Percentiles rank a stretch among this genome's conserved stretches.
phyloP scores from a whole-genome alignment of 108 stramenopile species.

The Cyclotella cryptica region DNA sequence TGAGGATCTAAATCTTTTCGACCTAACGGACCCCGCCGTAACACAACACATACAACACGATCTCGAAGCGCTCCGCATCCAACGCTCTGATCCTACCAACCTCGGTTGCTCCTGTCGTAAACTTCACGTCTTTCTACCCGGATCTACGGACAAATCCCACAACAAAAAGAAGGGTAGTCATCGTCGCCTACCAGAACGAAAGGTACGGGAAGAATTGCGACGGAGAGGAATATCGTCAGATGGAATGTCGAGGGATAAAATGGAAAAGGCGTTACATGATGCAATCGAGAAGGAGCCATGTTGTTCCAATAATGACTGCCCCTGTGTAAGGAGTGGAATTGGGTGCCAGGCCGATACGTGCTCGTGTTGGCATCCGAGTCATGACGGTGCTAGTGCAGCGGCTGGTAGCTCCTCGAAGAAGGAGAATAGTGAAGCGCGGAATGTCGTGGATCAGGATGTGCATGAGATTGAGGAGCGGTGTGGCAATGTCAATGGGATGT shows the following conservation, averaged over 20 bases:
- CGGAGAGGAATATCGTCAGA: slow-evolving; percentile 66
- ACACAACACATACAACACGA: slow-evolving; percentile 78
- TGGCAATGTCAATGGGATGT: slow-evolving; percentile 79
- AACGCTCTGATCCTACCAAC: slow-evolving; percentile 58
- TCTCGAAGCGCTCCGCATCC: slow-evolving; percentile 75
- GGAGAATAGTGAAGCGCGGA: slow-evolving; percentile 17
- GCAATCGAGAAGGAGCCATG: slow-evolving; percentile 78
- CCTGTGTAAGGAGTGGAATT: slow-evolving; percentile 75
- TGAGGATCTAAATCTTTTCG: slow-evolving; percentile 12
- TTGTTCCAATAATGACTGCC: slow-evolving; percentile 72
- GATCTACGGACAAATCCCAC: slow-evolving; percentile 55
- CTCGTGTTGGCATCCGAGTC: slow-evolving; percentile 81
- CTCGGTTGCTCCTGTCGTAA: slow-evolving; percentile 86
- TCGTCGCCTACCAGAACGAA: slow-evolving; percentile 69
- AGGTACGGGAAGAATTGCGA: slow-evolving; percentile 79
- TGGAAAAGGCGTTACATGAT: slow-evolving; percentile 71
- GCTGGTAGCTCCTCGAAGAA: slow-evolving; percentile 7
- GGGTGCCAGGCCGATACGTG: slow-evolving; percentile 90
- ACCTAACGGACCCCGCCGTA: slow-evolving; percentile 27
- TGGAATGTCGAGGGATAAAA: slow-evolving; percentile 60
- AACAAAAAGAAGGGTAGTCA: slow-evolving; percentile 73
- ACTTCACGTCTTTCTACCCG: slow-evolving; percentile 69
- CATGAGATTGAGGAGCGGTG: slow-evolving; percentile 70
- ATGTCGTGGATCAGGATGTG: slow-evolving; percentile 31
- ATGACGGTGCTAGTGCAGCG: slow-evolving; percentile 52